Evolutionary conservation across 148 eudicot species (phyloP).

Genomic region (Chenopodium quinoa): DNA sequence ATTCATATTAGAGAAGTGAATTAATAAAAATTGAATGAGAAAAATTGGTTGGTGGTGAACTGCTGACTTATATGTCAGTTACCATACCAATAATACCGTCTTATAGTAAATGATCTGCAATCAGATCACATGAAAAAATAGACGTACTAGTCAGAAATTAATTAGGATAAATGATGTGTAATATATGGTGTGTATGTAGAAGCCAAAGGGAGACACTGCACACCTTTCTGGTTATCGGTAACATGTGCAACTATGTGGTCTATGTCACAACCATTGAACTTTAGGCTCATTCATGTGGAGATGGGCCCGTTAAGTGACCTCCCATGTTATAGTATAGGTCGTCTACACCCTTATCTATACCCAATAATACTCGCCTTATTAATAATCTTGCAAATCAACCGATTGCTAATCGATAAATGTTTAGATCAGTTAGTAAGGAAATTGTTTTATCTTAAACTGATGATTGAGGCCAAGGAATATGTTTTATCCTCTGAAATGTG

Average conservation of each 20-base stretch:
- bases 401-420: too few relatives aligned
- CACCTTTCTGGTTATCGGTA: background rate
- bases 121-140: background rate
- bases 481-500: too few relatives aligned
- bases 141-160: background rate
- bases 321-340: background rate
- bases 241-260: slow-evolving; percentile 18
- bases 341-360: background rate
- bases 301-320: slow-evolving; percentile 5
- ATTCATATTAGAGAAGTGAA: background rate
- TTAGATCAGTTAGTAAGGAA: too few relatives aligned
- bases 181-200: background rate
- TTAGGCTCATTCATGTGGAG: slow-evolving; percentile 20
- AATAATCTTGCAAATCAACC: too few relatives aligned
- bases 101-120: background rate
- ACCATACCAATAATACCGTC: background rate
- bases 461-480: too few relatives aligned
- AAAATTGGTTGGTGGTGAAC: background rate
- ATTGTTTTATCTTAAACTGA: too few relatives aligned
- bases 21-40: background rate
- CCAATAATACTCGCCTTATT: too few relatives aligned
- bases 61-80: background rate
- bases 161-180: background rate
- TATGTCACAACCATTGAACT: slow-evolving; percentile 7
- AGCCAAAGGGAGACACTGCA: slow-evolving; percentile 16